phyloP scores from a whole-genome alignment of 768 basidiomycete species.

The Butyriboletus loyo region DNA sequence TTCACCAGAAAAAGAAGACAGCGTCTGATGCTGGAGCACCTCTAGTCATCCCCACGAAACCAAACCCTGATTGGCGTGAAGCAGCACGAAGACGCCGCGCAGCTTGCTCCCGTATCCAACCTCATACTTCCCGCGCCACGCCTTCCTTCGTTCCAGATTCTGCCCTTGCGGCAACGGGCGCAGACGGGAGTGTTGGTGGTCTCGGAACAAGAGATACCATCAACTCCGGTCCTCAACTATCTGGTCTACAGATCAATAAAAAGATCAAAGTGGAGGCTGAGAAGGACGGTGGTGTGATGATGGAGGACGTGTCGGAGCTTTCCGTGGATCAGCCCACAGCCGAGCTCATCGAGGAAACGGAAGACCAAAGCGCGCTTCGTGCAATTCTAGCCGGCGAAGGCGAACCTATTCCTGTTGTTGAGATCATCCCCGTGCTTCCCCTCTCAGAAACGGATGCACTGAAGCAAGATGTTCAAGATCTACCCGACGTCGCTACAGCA shows the following conservation, averaged over 20 bases:
- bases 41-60: slow-evolving; percentile 79
- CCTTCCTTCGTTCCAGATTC: slow-evolving; percentile 64
- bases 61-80: slow-evolving; percentile 91
- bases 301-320: neutral
- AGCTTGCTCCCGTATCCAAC: slow-evolving; percentile 14
- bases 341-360: slow-evolving; percentile 50
- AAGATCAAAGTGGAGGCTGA: slow-evolving; percentile 32
- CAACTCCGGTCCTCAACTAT: slow-evolving; percentile 69
- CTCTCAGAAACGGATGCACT: slow-evolving; percentile 81
- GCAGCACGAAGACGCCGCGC: slow-evolving; percentile 59
- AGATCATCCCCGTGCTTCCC: slow-evolving; percentile 58
- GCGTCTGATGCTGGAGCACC: slow-evolving; percentile 47
- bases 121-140: slow-evolving; percentile 3
- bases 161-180: slow-evolving; percentile 51
- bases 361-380: slow-evolving; percentile 78
- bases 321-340: slow-evolving; percentile 14
- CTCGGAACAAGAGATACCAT: slow-evolving; percentile 72
- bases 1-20: slow-evolving; percentile 43
- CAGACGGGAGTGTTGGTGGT: slow-evolving; percentile 74
- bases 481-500: slow-evolving; percentile 72
- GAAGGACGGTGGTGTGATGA: slow-evolving; percentile 17
- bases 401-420: slow-evolving; percentile 43
- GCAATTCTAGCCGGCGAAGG: slow-evolving; percentile 63
- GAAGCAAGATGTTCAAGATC: slow-evolving; percentile 75
- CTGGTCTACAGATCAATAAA: slow-evolving; percentile 59